phyloP scores from a whole-genome alignment of 805 yeast genomes.

The Helenozyma rhizophorensis region DNA sequence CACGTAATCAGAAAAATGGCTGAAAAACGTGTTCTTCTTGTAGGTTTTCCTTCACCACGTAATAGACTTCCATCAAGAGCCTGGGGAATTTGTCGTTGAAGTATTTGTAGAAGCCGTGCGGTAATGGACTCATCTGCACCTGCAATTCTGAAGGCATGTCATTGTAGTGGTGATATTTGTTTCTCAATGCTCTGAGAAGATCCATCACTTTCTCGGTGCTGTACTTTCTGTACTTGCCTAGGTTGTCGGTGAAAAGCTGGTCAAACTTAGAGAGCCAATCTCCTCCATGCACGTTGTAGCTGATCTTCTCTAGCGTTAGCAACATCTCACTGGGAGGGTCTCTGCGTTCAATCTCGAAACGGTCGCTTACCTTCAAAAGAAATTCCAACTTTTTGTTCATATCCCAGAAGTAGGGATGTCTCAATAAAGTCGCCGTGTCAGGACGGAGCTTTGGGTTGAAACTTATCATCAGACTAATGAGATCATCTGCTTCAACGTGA shows the following conservation, averaged over 20 bases:
- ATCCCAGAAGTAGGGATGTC: constrained; percentile 90
- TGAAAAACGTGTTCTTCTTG: constrained; percentile 59
- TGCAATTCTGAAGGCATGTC: constrained; percentile 74
- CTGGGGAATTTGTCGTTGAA: constrained; percentile 75
- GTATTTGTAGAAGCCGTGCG: constrained; percentile 78
- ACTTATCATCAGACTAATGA: constrained; percentile 69
- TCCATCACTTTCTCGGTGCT: constrained; percentile 77
- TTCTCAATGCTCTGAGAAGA: constrained; percentile 80
- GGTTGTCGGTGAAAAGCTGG: constrained; percentile 65
- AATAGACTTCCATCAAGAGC: constrained; percentile 70
- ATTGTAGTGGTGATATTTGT: constrained; percentile 91
- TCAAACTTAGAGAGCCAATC: constrained; percentile 83
- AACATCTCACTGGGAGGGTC: constrained; percentile 71
- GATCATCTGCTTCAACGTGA: constrained; percentile 62
- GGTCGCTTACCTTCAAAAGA: constrained; percentile 79
- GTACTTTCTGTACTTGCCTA: constrained; percentile 90
- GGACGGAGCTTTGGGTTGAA: constrained; percentile 69
- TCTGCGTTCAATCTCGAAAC: constrained; percentile 80
- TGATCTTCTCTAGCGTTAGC: constrained; percentile 49
- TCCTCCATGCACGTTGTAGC: constrained; percentile 33
- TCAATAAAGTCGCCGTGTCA: constrained; percentile 58
- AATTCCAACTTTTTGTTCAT: constrained; percentile 73
- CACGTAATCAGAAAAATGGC: constrained; percentile 27
- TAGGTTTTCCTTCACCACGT: constrained; percentile 52
- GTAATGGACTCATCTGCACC: constrained; percentile 68